Percentiles rank a stretch among this genome's conserved stretches.
phyloP scores from a whole-genome alignment of 768 basidiomycete species.

The Cyclocybe aegerita region DNA sequence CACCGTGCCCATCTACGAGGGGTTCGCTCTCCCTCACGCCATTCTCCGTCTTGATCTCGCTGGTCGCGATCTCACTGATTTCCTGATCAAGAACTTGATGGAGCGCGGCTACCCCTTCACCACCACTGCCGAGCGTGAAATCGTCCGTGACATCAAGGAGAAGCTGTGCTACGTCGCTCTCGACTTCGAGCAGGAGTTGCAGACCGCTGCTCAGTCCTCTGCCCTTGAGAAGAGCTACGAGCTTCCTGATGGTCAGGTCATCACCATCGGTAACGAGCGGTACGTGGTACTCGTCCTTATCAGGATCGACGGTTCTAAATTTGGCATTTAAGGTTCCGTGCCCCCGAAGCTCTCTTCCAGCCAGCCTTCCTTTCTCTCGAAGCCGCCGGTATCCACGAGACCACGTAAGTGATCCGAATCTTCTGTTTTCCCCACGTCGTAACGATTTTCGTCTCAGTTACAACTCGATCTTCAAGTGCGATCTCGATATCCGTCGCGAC shows the following conservation, averaged over 20 bases:
- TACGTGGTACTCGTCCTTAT: conserved; percentile 52
- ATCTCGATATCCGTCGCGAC: conserved; percentile 83
- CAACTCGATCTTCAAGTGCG: conserved; percentile 87
- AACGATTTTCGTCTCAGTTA: conserved; percentile 34
- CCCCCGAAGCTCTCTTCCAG: conserved; percentile 93
- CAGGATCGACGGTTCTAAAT: conserved; percentile 46
- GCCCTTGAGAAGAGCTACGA: conserved; percentile 93
- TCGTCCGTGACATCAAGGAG: conserved; percentile 97
- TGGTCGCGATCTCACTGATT: conserved; percentile 89
- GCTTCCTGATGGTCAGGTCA: conserved; percentile 90
- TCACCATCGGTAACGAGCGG: conserved; percentile 93
- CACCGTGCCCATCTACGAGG: conserved; percentile 97
- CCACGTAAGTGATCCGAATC: conserved; percentile 48
- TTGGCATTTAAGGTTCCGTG: conserved; percentile 73
- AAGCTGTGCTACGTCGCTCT: conserved; percentile 95
- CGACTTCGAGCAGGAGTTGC: conserved; percentile 92
- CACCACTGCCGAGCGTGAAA: conserved; percentile 91
- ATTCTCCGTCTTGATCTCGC: conserved; percentile 91
- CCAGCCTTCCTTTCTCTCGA: conserved; percentile 89
- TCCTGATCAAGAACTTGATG: conserved; percentile 78
- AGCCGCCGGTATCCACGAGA: conserved; percentile 90
- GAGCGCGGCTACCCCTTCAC: conserved; percentile 95
- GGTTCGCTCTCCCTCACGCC: conserved; percentile 88
- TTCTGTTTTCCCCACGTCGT: conserved; percentile 3
- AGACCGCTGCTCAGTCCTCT: conserved; percentile 86